These are phyloP conservation scores for Poa pratensis DNA, from an alignment of 176 grass and related monocot genomes.

Conservation along the genomic window DNA sequence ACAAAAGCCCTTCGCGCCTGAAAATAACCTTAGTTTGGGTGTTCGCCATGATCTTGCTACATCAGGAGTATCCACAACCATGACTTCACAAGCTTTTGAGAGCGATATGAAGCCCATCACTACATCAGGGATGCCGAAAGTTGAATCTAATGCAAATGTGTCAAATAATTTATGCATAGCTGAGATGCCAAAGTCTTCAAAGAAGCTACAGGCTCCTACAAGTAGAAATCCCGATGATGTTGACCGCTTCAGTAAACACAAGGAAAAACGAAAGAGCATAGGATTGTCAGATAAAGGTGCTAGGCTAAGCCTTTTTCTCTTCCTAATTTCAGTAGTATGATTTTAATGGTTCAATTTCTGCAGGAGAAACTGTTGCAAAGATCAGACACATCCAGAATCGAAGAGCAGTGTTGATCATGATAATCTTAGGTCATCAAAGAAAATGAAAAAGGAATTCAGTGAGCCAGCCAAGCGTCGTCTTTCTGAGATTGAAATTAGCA, in stretches of 20 bases:
- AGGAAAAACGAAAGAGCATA: conserved; percentile 43
- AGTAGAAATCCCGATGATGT: conserved; percentile 46
- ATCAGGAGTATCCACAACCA: conserved; percentile 25
- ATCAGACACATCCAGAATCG: conserved; percentile 43
- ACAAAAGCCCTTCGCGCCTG: conserved; percentile 55
- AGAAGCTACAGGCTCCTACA: conserved; percentile 46
- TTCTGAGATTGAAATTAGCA: conserved; percentile 45
- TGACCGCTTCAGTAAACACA: conserved; percentile 51
- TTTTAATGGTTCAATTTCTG: conserved; percentile 37
- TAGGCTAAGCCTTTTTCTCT: conserved; percentile 16
- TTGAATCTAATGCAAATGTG: conserved; percentile 25
- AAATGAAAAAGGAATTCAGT: conserved; percentile 53
- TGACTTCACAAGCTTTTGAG: conserved; percentile 33
- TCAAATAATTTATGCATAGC: conserved; percentile 38
- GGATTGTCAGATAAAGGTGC: conserved; percentile 57
- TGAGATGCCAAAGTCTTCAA: conserved; percentile 44
- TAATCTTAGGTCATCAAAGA: conserved; percentile 56
- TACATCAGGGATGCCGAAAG: conserved; percentile 45
- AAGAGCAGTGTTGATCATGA: conserved; percentile 49
- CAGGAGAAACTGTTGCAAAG: conserved; percentile 53
- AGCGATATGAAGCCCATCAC: conserved; percentile 32
- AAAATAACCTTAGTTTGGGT: conserved; percentile 42
- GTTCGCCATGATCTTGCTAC: conserved; percentile 43
- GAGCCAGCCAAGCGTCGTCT: conserved; percentile 32
- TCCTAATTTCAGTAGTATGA: conserved; percentile 7